Evolutionary conservation across 1,284 basidiomycete species (phyloP).

Genomic region (Athelia sp.): DNA sequence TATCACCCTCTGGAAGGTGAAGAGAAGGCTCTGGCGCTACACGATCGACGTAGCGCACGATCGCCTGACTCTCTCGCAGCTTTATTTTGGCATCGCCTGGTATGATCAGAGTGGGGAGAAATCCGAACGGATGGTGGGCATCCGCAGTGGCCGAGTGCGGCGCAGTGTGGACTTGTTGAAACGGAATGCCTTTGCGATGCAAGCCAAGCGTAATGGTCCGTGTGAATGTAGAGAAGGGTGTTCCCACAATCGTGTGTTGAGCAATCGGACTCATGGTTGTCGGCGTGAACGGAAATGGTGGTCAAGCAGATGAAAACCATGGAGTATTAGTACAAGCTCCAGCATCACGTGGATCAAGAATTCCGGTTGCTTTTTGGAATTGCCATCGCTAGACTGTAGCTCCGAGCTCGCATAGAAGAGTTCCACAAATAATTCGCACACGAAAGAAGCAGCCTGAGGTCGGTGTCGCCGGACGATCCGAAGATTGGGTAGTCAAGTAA

Average conservation of each 20-base stretch:
- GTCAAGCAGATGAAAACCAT: too few species aligned
- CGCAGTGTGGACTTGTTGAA: constrained; percentile 17
- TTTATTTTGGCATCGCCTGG: constrained; percentile 20
- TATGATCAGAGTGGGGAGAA: constrained; percentile 23
- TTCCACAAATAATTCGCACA: too few species aligned
- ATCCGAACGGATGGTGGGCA: constrained; percentile 25
- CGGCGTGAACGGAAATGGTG: too few species aligned
- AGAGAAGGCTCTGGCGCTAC: constrained; percentile 21
- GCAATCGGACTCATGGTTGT: too few species aligned
- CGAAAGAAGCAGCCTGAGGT: too few species aligned
- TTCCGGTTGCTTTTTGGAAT: too few species aligned
- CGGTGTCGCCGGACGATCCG: too few species aligned
- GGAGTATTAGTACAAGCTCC: too few species aligned
- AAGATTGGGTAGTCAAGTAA: too few species aligned
- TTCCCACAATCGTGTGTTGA: constrained; percentile 22
- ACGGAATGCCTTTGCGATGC: constrained; percentile 20
- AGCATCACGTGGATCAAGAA: too few species aligned
- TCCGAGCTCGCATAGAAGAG: too few species aligned
- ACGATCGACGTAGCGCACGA: constrained; percentile 22
- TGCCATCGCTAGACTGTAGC: too few species aligned
- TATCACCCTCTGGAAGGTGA: constrained; percentile 15
- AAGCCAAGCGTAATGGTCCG: constrained; percentile 25
- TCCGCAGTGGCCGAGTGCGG: constrained; percentile 25
- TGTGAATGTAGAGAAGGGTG: constrained; percentile 28
- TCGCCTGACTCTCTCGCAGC: constrained; percentile 22